Evolutionary conservation across 1,284 basidiomycete genomes (phyloP).

Genomic region (Chalciporus piperatoides): DNA sequence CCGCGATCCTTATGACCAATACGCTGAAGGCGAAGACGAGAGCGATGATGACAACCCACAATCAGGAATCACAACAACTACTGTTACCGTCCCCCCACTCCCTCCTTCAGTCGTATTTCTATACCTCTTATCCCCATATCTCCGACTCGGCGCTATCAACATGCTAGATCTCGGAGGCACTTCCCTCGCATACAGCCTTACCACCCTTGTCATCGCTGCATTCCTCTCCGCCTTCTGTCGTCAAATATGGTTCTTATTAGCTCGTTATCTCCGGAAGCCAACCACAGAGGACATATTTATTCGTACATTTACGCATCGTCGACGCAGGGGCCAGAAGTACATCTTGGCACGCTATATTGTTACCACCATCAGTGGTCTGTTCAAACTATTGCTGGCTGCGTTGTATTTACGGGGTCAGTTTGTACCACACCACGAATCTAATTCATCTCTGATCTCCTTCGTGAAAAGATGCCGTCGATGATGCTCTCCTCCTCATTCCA

Average conservation of each 20-base stretch:
- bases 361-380: conserved; percentile 40
- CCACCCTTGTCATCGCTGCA: conserved; percentile 52
- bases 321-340: conserved; percentile 45
- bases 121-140: conserved; percentile 63
- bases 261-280: conserved; percentile 59
- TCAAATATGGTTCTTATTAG: conserved; percentile 71
- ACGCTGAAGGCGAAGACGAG: conserved; percentile 46
- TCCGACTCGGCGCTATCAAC: conserved; percentile 66
- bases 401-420: conserved; percentile 64
- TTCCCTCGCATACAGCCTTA: conserved; percentile 48
- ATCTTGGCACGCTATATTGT: conserved; percentile 40
- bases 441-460: conserved; percentile 6
- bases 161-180: conserved; percentile 42
- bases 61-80: conserved; percentile 41
- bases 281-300: conserved; percentile 62
- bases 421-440: not conserved
- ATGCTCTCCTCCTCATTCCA: conserved; percentile 45
- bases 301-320: conserved; percentile 55
- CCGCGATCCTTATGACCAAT: conserved; percentile 45
- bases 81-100: conserved; percentile 50
- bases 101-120: conserved; percentile 57
- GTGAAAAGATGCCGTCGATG: conserved; percentile 48
- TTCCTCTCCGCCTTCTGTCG: conserved; percentile 55
- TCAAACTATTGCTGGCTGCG: conserved; percentile 50
- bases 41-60: conserved; percentile 34